A percentile compares a stretch with the other conserved stretches of the same genome.
These are phyloP conservation scores for Brassica napus DNA, from an alignment of 345 rosid genomes.

Conservation along the genomic window DNA sequence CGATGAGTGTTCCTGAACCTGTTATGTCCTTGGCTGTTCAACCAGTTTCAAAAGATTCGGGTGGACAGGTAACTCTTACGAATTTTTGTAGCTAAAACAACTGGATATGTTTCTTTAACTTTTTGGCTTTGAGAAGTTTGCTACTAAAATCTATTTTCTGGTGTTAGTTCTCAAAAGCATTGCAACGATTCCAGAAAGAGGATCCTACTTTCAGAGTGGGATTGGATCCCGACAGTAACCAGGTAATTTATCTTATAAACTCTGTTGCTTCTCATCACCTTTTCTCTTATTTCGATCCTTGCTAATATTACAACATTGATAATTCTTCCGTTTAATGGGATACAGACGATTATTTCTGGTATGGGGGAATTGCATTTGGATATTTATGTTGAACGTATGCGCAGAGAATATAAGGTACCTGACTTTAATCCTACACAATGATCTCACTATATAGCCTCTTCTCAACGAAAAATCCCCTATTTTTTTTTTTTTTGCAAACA, in stretches of 20 bases:
- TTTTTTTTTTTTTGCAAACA: conserved; percentile 27
- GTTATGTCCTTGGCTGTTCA: conserved; percentile 98
- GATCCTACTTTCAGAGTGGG: conserved; percentile 99
- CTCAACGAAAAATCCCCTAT: neutral
- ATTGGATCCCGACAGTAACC: conserved; percentile 96
- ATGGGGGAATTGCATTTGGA: conserved; percentile 99
- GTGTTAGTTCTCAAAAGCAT: conserved; percentile 91
- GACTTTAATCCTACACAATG: conserved; percentile 13
- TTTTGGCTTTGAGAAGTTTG: conserved; percentile 11
- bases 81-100: conserved; percentile 1
- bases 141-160: neutral
- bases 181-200: conserved; percentile 91
- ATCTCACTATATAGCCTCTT: neutral
- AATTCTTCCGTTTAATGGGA: neutral
- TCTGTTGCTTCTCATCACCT: neutral
- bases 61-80: conserved; percentile 73
- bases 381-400: conserved; percentile 90
- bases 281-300: neutral
- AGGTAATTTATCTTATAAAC: conserved; percentile 47
- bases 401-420: conserved; percentile 88
- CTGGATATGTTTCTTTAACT: neutral
- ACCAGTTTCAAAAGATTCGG: conserved; percentile 93
- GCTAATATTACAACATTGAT: neutral
- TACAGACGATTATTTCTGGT: conserved; percentile 95
- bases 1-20: conserved; percentile 99